These are phyloP conservation scores for Clonostachys sp. DNA, from an alignment of 2,329 filamentous ascomycete genomes.

Conservation along the genomic window DNA sequence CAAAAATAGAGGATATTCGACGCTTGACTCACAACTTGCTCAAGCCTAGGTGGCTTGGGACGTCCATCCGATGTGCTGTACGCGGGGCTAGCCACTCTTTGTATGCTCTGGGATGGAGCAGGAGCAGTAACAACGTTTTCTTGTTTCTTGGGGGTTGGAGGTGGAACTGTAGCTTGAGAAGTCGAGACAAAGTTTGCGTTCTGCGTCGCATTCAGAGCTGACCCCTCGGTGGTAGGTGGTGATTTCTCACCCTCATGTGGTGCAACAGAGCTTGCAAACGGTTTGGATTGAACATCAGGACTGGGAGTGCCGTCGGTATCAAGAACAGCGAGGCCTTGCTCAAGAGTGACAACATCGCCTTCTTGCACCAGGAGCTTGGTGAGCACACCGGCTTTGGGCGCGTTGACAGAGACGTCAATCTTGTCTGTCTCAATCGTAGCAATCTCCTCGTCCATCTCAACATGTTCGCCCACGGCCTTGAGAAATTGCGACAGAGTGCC, in stretches of 20 bases:
- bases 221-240: background rate
- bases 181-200: too few species aligned
- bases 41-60: too few species aligned
- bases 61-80: too few species aligned
- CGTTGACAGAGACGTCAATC: constrained; percentile 21
- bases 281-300: background rate
- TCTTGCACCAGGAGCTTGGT: constrained; percentile 21
- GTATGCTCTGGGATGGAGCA: too few species aligned
- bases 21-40: too few species aligned
- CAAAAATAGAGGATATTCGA: background rate
- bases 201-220: background rate
- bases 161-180: too few species aligned
- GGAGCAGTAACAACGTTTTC: too few species aligned
- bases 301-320: background rate
- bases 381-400: constrained; percentile 14
- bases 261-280: background rate
- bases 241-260: constrained; percentile 6
- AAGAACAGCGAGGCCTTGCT: constrained; percentile 16
- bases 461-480: constrained; percentile 19
- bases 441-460: constrained; percentile 22
- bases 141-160: too few species aligned
- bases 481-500: constrained; percentile 16
- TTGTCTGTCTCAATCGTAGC: constrained; percentile 25
- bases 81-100: too few species aligned
- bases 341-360: constrained; percentile 22